These are phyloP conservation scores for Pouteria glomerata DNA, from an alignment of 148 eudicot genomes.

Conservation along the genomic window DNA sequence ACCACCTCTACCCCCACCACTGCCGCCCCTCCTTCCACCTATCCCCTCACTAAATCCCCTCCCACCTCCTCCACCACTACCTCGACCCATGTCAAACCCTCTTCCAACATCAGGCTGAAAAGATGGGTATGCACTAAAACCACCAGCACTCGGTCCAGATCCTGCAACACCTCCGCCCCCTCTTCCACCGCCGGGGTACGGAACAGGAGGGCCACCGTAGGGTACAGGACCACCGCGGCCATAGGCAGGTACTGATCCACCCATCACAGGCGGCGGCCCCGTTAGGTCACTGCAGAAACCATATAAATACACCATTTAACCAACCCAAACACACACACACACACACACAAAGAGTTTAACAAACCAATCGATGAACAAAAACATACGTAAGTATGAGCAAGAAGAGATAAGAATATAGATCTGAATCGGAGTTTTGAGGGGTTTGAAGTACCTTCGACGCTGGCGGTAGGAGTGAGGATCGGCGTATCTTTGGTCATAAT, in stretches of 20 bases:
- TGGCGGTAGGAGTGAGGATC: constrained; percentile 73
- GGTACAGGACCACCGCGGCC: constrained; percentile 35
- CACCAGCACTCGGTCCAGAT: constrained; percentile 19
- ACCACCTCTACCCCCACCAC: constrained; percentile 17
- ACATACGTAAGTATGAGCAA: not conserved
- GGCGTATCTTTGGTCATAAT: constrained; percentile 57
- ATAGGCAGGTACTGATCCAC: constrained; percentile 36
- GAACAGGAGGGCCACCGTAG: constrained; percentile 30
- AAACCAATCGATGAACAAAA: not conserved
- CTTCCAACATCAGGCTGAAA: constrained; percentile 55
- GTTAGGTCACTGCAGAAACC: constrained; percentile 56
- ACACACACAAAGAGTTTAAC: not conserved
- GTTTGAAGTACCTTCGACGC: constrained; percentile 69
- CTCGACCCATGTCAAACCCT: constrained; percentile 49
- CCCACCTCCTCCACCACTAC: constrained; percentile 31
- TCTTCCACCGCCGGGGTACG: constrained; percentile 18
- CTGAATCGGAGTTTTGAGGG: not conserved
- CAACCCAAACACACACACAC: not conserved
- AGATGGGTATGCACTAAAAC: constrained; percentile 47
- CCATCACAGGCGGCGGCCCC: constrained; percentile 54
- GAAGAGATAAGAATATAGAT: not conserved
- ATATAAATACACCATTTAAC: not conserved
- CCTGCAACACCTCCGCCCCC: constrained; percentile 21
- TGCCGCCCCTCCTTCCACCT: constrained; percentile 23
- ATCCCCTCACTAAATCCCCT: constrained; percentile 16